Base-by-base conservation (phyloP, 192 early-diverging fungal species). In the Backusella tarrabulga region DNA sequence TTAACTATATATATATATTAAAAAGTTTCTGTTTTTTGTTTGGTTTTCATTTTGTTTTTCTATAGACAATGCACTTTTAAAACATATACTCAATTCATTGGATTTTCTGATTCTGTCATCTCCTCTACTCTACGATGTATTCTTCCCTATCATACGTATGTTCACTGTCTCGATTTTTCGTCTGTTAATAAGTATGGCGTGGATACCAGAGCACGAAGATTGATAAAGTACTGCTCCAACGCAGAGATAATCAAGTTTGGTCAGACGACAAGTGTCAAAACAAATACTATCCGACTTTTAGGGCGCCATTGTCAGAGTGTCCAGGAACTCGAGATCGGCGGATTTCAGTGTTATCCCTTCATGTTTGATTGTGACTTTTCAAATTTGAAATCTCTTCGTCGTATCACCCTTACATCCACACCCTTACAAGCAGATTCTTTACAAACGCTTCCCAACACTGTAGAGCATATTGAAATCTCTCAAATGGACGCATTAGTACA, bases 361-460 rank as follows among this genome's bases (percentile, higher is more conserved):
- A 69, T 69, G 68, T 69, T 69, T 17, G 68, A 69, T 69, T 69
- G 68, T 40, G 68, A 69, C 38, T 69, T 69, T 19, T 69, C 35
- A 1, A 36, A 36, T 69, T 36, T 69, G 36, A 21, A n/a, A 34
- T 38, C n/a, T 8, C 68, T 69, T 69, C 34, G 19, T n/a, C 32
- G 36, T 21, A 21, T 69, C 15, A 38, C 68, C 0, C 68, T 69
- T 38, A 69, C 35, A n/a, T 21, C 68, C 3, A 69, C 68, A 21
- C 68, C 68, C 4, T 38, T 69, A 21, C 68, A 69, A 69, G 34
- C 32, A 1, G n/a, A 9, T n/a, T 69, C 68, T 38, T 38, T 69
- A 69, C 35, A 40, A 3, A 69, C 68, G 11, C n/a, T 69, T 21
- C 68, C 68, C 15, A 12, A 11, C n/a, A 21, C 68, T 17, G 8